Base-by-base conservation (phyloP, 495 filamentous ascomycete species). In the Symbiotaphrina buchneri region DNA sequence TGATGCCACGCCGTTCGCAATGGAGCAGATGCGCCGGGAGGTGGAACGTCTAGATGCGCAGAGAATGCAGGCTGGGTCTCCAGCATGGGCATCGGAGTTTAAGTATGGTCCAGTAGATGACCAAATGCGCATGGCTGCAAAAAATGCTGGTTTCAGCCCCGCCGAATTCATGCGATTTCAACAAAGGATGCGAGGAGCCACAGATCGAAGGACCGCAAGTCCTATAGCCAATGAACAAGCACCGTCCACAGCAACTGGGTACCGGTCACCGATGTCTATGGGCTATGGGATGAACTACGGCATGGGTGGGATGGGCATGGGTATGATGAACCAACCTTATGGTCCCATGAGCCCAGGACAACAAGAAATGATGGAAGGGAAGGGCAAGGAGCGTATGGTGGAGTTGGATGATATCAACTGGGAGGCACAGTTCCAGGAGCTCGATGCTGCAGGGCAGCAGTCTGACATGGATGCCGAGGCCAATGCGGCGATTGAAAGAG, bases 361-460 rank as follows among this genome's bases (percentile, higher is more conserved):
- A 6, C 48, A 46, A 19, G 37, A 43, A 6, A 48, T 57, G 31
- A 47, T 50, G 17, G 55, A 65, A 39, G 39, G 74, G 18, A 94
- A 95, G 52, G 84, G 83, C 21, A 94, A 93, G 50, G 75, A 65
- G 3, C 71, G 82, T 41, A 73, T 97, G 55, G 68, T 93, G 3
- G 90, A 95, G 55, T 64, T 95, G 17, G 80, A 93, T 44, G 83
- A 95, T 36, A 61, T 71, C 41, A 73, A 87, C 35, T 99, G 90
- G 87, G 87, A 95, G 53, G 74, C 75, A 37, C 83, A 95, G 46
- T 99, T 99, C 46, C 71, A 74, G 27, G 66, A 85, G 54, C 71
- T 95, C 48, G 82, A 87, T 53, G 56, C 74, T 26, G 64, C 71
- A 29, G 72, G 69, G 14, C 58, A 65, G 28, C 52, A 65, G 41